A percentile compares a stretch with the other conserved stretches of the same genome.
Evolutionary conservation across 1,284 basidiomycete genomes (phyloP).

Genomic region (Xerocomus cyaneibrunnescens): DNA sequence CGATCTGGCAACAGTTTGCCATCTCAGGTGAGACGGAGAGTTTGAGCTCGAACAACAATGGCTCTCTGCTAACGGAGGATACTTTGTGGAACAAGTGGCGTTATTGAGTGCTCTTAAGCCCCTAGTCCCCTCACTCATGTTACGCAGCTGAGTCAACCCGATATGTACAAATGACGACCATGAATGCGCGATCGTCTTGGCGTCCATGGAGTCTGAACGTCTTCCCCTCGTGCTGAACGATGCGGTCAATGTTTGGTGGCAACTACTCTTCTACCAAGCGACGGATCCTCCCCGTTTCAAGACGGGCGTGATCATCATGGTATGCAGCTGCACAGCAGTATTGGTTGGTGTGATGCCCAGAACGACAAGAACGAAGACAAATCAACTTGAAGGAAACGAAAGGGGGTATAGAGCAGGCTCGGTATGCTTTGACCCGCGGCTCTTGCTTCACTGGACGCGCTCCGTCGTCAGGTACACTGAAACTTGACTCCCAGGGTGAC

Average conservation of each 20-base stretch:
- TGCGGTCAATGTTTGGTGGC: slow-evolving; percentile 69
- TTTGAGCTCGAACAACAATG: slow-evolving; percentile 76
- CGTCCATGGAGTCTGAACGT: slow-evolving; percentile 64
- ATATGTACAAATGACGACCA: slow-evolving; percentile 67
- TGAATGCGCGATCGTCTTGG: slow-evolving; percentile 64
- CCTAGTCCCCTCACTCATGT: neutral
- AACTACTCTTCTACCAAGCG: slow-evolving; percentile 64
- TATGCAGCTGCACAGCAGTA: slow-evolving; percentile 57
- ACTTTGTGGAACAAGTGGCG: slow-evolving; percentile 62
- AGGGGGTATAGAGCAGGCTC: neutral
- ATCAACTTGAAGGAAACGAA: slow-evolving; percentile 2
- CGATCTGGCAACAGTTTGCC: slow-evolving; percentile 45
- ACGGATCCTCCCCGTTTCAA: slow-evolving; percentile 63
- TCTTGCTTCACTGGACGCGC: neutral
- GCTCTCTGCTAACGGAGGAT: slow-evolving; percentile 62
- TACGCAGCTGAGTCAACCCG: slow-evolving; percentile 63
- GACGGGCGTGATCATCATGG: slow-evolving; percentile 68
- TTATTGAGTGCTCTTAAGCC: slow-evolving; percentile 33
- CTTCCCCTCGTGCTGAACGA: slow-evolving; percentile 60
- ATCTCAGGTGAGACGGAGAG: slow-evolving; percentile 69
- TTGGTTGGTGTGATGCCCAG: slow-evolving; percentile 56
- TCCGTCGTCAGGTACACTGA: neutral
- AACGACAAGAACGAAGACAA: slow-evolving; percentile 43
- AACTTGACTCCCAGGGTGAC: too few species aligned
- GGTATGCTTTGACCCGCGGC: neutral